Conservation (phyloP, 2,329 filamentous ascomycete genomes). For the Alternaria conjuncta region DNA sequence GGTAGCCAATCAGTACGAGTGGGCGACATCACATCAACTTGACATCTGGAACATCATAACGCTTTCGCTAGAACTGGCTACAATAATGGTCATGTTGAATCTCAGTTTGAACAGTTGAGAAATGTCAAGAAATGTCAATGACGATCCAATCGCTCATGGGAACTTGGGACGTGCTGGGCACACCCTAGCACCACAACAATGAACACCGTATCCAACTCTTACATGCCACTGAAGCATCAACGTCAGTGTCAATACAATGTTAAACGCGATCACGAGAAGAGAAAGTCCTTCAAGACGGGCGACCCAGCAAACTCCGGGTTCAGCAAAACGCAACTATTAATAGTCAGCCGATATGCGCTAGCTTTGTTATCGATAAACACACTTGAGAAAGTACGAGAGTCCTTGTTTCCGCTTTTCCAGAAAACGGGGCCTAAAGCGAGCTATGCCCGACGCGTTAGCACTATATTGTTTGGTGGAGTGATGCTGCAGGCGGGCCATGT, state of each 20-base stretch:
- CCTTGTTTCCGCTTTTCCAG: slow-evolving; percentile 83
- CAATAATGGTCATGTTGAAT: too few species aligned
- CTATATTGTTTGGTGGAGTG: slow-evolving; percentile 29
- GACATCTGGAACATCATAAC: neutral
- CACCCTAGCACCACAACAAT: neutral
- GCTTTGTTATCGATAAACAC: slow-evolving; percentile 48
- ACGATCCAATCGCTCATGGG: too few species aligned
- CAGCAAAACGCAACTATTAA: slow-evolving; percentile 78
- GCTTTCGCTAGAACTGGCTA: neutral
- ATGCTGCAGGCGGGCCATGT: slow-evolving; percentile 17
- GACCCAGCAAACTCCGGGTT: slow-evolving; percentile 94
- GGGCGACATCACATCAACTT: neutral
- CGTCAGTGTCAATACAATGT: neutral
- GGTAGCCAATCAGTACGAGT: slow-evolving; percentile 21
- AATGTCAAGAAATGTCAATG: too few species aligned
- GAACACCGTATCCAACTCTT: neutral
- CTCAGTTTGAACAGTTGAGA: too few species aligned
- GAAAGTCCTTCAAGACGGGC: slow-evolving; percentile 88
- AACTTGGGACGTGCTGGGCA: too few species aligned
- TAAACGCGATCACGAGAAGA: slow-evolving; percentile 63
- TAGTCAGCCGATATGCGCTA: slow-evolving; percentile 37
- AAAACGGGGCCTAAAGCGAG: slow-evolving; percentile 79
- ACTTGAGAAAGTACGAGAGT: slow-evolving; percentile 94
- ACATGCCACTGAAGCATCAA: neutral
- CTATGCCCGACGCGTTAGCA: slow-evolving; percentile 42